A percentile compares a stretch with the other conserved stretches of the same genome.
Conservation (phyloP, 2,329 filamentous ascomycete genomes). For the Penicillium sp. region DNA sequence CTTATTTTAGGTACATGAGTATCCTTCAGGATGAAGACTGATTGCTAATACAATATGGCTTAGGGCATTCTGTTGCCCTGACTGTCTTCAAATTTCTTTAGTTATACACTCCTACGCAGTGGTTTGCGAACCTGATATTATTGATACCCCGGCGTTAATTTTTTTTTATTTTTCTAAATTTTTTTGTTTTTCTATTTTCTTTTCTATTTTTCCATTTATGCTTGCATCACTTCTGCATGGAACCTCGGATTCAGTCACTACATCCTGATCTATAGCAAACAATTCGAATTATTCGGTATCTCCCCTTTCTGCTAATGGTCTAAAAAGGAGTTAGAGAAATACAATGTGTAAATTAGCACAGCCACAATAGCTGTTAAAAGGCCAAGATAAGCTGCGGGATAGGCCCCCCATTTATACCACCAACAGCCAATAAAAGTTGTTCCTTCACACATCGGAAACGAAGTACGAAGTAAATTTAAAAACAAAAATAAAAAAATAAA, state of each 20-base stretch:
- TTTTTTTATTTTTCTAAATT: not conserved
- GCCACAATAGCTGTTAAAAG: constrained; percentile 6
- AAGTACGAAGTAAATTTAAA: not conserved
- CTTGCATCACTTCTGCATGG: not conserved
- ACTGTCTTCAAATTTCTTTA: constrained; percentile 9
- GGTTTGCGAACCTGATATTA: not conserved
- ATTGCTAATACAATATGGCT: not conserved
- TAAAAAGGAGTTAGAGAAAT: not conserved
- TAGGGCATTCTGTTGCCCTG: constrained; percentile 14
- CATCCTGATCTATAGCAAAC: not conserved
- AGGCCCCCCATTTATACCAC: constrained; percentile 1
- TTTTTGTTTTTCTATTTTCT: not conserved
- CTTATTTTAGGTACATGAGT: constrained; percentile 13
- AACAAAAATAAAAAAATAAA: not conserved
- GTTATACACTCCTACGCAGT: constrained; percentile 5
- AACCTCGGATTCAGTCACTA: not conserved
- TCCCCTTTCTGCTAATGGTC: not conserved
- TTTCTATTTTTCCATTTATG: not conserved
- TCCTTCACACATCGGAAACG: not conserved
- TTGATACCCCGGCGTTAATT: not conserved
- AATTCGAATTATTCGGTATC: not conserved
- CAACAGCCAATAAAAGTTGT: not conserved
- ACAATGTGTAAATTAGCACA: not conserved
- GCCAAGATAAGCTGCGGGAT: constrained; percentile 5
- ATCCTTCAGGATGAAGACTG: not conserved